Base-by-base conservation (phyloP, 345 rosid species). In the Odontarrhena argentea region DNA sequence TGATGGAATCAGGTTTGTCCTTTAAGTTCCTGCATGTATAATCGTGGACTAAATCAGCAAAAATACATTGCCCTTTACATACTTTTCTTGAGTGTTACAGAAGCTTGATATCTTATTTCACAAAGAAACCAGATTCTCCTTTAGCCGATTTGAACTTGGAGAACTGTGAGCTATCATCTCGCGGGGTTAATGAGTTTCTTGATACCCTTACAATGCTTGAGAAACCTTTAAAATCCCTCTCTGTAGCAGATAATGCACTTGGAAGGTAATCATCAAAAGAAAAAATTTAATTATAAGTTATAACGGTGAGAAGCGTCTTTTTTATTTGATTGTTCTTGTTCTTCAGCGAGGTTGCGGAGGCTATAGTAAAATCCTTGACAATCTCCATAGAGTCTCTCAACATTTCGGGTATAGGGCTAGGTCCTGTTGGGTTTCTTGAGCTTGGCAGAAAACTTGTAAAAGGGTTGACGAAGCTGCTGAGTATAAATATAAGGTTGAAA, bases 351-450 rank as follows among this genome's bases (percentile, higher is more conserved):
- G 81, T 86, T 46, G 87, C 92, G 34, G 81, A 72, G 78, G 78
- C 87, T 62, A 68, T 93, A 70, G 80, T 77, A 59, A 84, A 72
- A 3, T 61, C 82, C 24, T 58, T 88, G 74, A 44, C 74, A 62
- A 41, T 85, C 37, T 51, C 79, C 13, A 69, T 86, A 51, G 81
- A 64, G 77, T 75, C 76, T 59, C 78, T 93, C 70, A 77, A 87
- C 76, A 77, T 89, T 59, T 86, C 80, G 71, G 93, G 88, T 53
- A 82, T 86, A 64, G 97, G 98, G 70, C 76, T 93, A 50, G 92
- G 92, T 59, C 77, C 78, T 15, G 79, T 78, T 50, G 97, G 98
- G 69, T 93, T 93, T 79, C 71, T 36, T 76, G 85, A 79, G 52
- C 67, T 93, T 34, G 75, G 79, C 38, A 74, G 71, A 40, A 77